Evolutionary conservation across 768 basidiomycete species (phyloP).

Genomic region (Hygrophoropsis aurantiaca): DNA sequence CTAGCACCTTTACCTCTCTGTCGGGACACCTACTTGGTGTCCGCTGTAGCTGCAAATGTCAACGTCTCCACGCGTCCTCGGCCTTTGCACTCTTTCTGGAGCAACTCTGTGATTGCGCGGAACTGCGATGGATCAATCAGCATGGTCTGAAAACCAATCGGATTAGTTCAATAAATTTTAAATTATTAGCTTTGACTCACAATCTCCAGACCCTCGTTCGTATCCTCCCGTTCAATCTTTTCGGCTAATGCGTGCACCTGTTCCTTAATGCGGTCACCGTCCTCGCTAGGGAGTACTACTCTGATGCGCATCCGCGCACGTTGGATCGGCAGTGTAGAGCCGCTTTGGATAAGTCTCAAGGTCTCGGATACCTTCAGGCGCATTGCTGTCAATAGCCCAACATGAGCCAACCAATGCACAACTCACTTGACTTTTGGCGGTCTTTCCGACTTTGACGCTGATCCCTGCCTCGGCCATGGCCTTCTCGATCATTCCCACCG

Average conservation of each 20-base stretch:
- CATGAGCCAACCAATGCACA: neutral
- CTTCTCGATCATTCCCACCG: slow-evolving; percentile 96
- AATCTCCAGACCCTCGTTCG: slow-evolving; percentile 79
- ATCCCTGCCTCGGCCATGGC: slow-evolving; percentile 95
- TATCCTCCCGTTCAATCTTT: slow-evolving; percentile 82
- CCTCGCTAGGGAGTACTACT: slow-evolving; percentile 66
- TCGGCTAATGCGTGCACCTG: slow-evolving; percentile 74
- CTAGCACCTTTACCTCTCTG: too few species aligned
- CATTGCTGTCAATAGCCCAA: slow-evolving; percentile 1
- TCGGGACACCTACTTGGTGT: slow-evolving; percentile 14
- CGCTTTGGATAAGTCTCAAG: slow-evolving; percentile 77
- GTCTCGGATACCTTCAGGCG: slow-evolving; percentile 76
- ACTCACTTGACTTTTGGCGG: slow-evolving; percentile 88
- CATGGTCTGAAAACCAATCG: slow-evolving; percentile 69
- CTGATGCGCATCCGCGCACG: slow-evolving; percentile 91
- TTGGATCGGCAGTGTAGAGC: slow-evolving; percentile 88
- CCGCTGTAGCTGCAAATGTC: slow-evolving; percentile 64
- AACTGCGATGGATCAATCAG: slow-evolving; percentile 94
- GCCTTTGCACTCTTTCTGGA: slow-evolving; percentile 91
- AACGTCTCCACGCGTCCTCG: slow-evolving; percentile 84
- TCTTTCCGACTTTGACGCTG: slow-evolving; percentile 86
- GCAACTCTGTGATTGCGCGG: slow-evolving; percentile 82
- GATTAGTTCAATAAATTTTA: slow-evolving; percentile 10
- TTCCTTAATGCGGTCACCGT: slow-evolving; percentile 68
- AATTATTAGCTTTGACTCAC: slow-evolving; percentile 47